A percentile compares a stretch with the other conserved stretches of the same genome.
Evolutionary conservation across 1,284 basidiomycete genomes (phyloP).

Genomic region (Ceratorhiza oryzae-sativae): DNA sequence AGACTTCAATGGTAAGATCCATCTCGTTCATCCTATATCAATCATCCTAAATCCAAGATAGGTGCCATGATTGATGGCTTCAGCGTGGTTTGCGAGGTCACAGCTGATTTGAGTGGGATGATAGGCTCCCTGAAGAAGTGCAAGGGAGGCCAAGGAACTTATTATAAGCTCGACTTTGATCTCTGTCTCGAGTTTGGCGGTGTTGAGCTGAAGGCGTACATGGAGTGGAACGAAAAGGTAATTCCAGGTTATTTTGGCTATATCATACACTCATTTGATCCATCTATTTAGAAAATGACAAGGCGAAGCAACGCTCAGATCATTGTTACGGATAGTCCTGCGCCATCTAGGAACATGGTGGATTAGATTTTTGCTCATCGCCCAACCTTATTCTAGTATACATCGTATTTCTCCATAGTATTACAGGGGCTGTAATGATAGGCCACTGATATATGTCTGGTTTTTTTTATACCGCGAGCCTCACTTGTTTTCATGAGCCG

Average conservation of each 20-base stretch:
- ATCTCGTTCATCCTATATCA: not conserved
- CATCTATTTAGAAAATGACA: not conserved
- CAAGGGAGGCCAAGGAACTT: not conserved
- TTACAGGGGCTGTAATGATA: too few relatives aligned
- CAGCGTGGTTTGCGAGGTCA: not conserved
- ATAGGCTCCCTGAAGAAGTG: not conserved
- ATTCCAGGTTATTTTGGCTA: not conserved
- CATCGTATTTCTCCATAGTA: too few relatives aligned
- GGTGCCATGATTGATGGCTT: constrained; percentile 6
- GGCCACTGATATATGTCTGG: too few relatives aligned
- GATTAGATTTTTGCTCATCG: too few relatives aligned
- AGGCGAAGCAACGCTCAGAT: not conserved
- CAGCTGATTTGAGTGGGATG: constrained; percentile 2
- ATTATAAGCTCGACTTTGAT: constrained; percentile 3
- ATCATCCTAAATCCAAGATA: not conserved
- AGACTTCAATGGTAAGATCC: not conserved
- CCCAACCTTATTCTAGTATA: not conserved
- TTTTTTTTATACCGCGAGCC: too few relatives aligned
- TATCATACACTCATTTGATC: not conserved
- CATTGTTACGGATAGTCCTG: not conserved
- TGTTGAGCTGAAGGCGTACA: not conserved
- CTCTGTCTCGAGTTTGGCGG: constrained; percentile 19
- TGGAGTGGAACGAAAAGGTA: constrained; percentile 25
- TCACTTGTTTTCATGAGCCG: too few relatives aligned
- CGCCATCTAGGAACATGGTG: not conserved